A percentile compares a stretch with the other conserved stretches of the same genome.
Conservation (phyloP, 75 land plant genomes). For the Pseudotsuga menziesii region DNA sequence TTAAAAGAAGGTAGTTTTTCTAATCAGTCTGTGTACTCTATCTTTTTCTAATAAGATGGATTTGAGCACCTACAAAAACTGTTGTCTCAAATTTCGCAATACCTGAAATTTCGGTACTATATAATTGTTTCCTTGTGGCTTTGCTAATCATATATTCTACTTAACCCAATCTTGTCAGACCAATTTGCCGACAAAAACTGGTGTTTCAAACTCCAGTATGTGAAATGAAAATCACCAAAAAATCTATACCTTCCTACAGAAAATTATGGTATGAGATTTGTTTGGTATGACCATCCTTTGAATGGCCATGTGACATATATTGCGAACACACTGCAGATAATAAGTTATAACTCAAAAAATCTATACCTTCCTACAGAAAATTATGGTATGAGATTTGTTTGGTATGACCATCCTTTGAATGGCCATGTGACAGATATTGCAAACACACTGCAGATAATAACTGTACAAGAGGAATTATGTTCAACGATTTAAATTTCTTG, state of each 20-base stretch:
- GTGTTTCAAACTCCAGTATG: neutral
- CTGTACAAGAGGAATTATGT: neutral
- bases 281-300: neutral
- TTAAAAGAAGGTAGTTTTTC: too few relatives aligned
- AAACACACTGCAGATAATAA: neutral
- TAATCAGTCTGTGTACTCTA: too few relatives aligned
- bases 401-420: neutral
- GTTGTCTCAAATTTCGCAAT: neutral
- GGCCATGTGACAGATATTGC: too few relatives aligned
- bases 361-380: neutral
- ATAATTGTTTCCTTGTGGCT: neutral
- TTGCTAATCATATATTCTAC: neutral
- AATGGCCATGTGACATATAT: too few relatives aligned
- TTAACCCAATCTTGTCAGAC: neutral
- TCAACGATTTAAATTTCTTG: neutral
- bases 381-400: neutral
- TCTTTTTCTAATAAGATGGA: too few relatives aligned
- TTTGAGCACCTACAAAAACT: neutral
- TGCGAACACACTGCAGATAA: too few relatives aligned
- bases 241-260: neutral
- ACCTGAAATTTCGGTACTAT: neutral
- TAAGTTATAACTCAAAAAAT: too few relatives aligned
- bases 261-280: neutral
- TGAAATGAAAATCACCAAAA: neutral
- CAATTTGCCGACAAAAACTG: neutral